phyloP scores from a whole-genome alignment of 2,329 filamentous ascomycete genomes.

The Paecilomyces formosus region DNA sequence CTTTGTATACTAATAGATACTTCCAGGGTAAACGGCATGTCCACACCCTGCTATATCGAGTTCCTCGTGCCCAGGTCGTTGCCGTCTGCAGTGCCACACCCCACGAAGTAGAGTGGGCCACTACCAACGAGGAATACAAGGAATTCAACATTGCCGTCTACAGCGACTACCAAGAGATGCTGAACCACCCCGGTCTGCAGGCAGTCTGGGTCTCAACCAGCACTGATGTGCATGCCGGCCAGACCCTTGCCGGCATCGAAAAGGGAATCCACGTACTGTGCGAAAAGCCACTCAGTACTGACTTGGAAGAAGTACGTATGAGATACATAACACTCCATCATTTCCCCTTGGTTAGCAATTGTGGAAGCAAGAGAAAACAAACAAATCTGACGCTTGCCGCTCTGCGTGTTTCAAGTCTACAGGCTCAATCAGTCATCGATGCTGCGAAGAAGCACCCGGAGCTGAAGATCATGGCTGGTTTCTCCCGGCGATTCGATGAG shows the following conservation, averaged over 20 bases:
- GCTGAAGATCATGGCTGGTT: conserved; percentile 29
- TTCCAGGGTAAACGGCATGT: background rate
- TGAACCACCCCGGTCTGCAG: conserved; percentile 36
- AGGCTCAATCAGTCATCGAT: background rate
- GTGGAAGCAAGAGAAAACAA: background rate
- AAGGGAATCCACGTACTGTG: conserved; percentile 50
- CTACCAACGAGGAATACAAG: conserved; percentile 1
- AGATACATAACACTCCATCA: background rate
- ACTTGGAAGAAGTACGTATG: conserved; percentile 2
- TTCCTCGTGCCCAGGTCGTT: background rate
- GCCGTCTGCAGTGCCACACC: background rate
- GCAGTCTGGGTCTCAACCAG: conserved; percentile 44
- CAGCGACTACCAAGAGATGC: conserved; percentile 41
- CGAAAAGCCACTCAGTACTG: conserved; percentile 41
- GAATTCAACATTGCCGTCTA: conserved; percentile 25
- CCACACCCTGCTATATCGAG: background rate
- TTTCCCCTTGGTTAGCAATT: background rate
- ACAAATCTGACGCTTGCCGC: background rate
- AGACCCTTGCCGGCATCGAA: conserved; percentile 51
- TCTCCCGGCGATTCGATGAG: conserved; percentile 40
- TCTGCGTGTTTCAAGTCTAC: background rate
- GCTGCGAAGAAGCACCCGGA: background rate
- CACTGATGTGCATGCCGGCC: conserved; percentile 49
- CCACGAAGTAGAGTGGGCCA: background rate
- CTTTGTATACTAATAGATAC: background rate